These are phyloP conservation scores for Sugiyamaella mastotermitis DNA, from an alignment of 805 yeast genomes.

Conservation along the genomic window DNA sequence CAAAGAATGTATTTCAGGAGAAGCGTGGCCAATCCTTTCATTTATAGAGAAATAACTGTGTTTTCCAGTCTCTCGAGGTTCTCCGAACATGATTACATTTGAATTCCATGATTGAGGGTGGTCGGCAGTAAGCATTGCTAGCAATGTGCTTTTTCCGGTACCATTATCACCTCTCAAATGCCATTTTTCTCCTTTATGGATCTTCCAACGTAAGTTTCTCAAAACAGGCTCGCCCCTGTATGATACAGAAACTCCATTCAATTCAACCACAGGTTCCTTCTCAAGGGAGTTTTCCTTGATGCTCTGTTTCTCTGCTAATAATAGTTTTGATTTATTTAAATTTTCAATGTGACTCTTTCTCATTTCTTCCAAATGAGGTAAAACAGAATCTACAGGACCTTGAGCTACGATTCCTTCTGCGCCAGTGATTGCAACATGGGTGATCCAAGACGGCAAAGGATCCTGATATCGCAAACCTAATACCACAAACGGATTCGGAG, in stretches of 20 bases:
- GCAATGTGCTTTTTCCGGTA: slow-evolving; percentile 83
- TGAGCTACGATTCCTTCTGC: slow-evolving; percentile 44
- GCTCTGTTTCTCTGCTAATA: slow-evolving; percentile 1
- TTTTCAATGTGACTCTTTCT: slow-evolving; percentile 20
- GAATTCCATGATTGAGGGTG: slow-evolving; percentile 96
- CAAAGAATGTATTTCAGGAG: slow-evolving; percentile 91
- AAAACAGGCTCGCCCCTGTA: slow-evolving; percentile 62
- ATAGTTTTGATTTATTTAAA: slow-evolving; percentile 7
- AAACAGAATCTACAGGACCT: slow-evolving; percentile 38
- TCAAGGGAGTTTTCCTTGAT: background rate
- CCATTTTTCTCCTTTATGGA: slow-evolving; percentile 74
- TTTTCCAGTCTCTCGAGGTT: slow-evolving; percentile 65
- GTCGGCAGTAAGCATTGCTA: slow-evolving; percentile 83
- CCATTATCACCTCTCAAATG: slow-evolving; percentile 88
- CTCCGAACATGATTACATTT: slow-evolving; percentile 56
- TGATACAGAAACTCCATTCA: slow-evolving; percentile 56
- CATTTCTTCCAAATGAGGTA: slow-evolving; percentile 21
- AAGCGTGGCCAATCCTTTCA: slow-evolving; percentile 71
- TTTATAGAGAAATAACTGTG: slow-evolving; percentile 76
- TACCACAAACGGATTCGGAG: slow-evolving; percentile 49
- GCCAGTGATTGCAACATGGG: slow-evolving; percentile 61
- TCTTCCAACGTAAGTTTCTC: slow-evolving; percentile 56
- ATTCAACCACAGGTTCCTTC: slow-evolving; percentile 37
- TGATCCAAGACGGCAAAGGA: slow-evolving; percentile 70
- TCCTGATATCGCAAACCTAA: slow-evolving; percentile 78